phyloP scores from a whole-genome alignment of 108 stramenopile species.

The Pseudonitzschia multistriata region DNA sequence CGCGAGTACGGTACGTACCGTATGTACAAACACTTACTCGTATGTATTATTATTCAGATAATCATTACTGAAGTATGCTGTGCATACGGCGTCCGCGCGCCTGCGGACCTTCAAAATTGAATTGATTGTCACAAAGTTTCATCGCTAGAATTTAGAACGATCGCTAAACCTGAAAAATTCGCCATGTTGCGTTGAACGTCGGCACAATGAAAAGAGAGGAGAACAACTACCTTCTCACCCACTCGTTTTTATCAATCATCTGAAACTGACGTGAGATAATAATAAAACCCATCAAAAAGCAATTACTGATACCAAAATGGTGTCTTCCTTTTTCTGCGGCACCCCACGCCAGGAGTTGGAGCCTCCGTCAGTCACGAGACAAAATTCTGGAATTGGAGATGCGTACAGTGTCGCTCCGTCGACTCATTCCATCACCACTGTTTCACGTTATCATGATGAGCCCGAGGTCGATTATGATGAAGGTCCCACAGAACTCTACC shows the following conservation, averaged over 20 bases:
- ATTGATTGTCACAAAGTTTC: background rate
- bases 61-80: background rate
- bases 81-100: background rate
- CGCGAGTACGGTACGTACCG: too few species aligned
- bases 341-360: constrained; percentile 23
- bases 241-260: too few species aligned
- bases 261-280: too few species aligned
- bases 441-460: constrained; percentile 40
- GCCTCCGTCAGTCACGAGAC: constrained; percentile 22
- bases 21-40: background rate
- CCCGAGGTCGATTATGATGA: constrained; percentile 80
- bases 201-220: too few species aligned
- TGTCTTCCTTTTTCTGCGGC: constrained; percentile 23
- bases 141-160: background rate
- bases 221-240: too few species aligned
- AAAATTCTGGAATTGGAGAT: constrained; percentile 48
- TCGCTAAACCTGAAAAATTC: background rate
- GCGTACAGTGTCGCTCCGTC: constrained; percentile 35
- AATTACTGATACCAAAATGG: background rate
- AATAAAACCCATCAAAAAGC: background rate
- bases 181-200: background rate
- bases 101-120: background rate
- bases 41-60: background rate
- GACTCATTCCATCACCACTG: constrained; percentile 18
- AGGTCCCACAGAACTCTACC: constrained; percentile 74